Evolutionary conservation across 805 yeast genomes (phyloP).

Genomic region (Starmerella sirachaensis): DNA sequence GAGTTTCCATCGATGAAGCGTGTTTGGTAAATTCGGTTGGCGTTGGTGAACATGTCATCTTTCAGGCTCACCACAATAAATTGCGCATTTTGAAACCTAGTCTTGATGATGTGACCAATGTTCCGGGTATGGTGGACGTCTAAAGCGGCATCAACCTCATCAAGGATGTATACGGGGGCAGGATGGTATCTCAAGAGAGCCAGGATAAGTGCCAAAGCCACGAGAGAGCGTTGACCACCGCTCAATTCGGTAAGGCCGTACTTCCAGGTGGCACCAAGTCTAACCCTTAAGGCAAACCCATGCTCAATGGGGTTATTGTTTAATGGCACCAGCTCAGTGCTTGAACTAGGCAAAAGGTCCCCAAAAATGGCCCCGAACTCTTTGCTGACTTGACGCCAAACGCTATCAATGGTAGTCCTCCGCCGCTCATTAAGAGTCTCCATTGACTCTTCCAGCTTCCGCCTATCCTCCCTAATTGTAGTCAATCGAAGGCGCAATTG

Average conservation of each 20-base stretch:
- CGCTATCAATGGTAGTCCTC: conserved; percentile 64
- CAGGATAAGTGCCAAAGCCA: conserved; percentile 83
- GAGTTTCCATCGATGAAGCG: conserved; percentile 85
- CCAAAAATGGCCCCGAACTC: conserved; percentile 88
- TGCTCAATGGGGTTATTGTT: conserved; percentile 58
- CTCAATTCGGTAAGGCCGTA: conserved; percentile 88
- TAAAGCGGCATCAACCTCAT: conserved; percentile 96
- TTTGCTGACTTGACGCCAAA: conserved; percentile 73
- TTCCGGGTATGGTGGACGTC: conserved; percentile 96
- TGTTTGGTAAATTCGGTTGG: conserved; percentile 85
- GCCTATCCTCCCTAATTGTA: conserved; percentile 49
- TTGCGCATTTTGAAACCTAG: conserved; percentile 89
- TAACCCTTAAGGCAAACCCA: conserved; percentile 83
- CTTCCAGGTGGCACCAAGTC: conserved; percentile 88
- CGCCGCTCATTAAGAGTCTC: conserved; percentile 74
- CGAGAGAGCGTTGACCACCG: conserved; percentile 93
- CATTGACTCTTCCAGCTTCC: conserved; percentile 80
- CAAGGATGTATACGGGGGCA: conserved; percentile 95
- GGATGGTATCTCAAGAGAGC: conserved; percentile 91
- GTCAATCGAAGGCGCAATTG: conserved; percentile 13
- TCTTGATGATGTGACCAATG: conserved; percentile 90
- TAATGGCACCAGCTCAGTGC: conserved; percentile 75
- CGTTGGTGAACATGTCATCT: conserved; percentile 97
- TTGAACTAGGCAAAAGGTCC: conserved; percentile 78
- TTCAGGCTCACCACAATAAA: conserved; percentile 92